Conservation (phyloP, 2,329 filamentous ascomycete genomes). For the Exophiala sp. region DNA sequence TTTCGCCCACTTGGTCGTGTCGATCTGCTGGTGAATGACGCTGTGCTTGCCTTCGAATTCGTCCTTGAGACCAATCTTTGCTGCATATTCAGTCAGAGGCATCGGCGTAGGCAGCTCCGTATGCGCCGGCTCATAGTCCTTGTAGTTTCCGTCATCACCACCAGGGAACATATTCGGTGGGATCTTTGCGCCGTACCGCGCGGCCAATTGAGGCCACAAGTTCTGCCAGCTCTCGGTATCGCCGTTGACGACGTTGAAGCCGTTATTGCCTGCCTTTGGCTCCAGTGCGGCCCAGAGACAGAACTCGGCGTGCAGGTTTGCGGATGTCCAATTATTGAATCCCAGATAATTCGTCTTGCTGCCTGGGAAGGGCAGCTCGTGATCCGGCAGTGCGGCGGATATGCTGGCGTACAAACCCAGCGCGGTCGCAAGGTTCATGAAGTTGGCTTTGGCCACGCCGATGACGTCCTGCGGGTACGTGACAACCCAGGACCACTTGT, state of each 20-base stretch:
- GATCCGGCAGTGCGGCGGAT: background rate
- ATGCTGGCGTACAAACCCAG: constrained; percentile 40
- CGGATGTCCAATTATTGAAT: constrained; percentile 36
- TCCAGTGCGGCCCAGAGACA: constrained; percentile 37
- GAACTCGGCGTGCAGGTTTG: constrained; percentile 36
- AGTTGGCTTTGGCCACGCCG: constrained; percentile 40
- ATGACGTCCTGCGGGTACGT: constrained; percentile 48
- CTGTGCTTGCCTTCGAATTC: constrained; percentile 25
- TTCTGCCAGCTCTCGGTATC: constrained; percentile 38
- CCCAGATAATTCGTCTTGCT: constrained; percentile 34
- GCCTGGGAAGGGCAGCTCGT: constrained; percentile 32
- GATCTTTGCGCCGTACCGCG: constrained; percentile 34
- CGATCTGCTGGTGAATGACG: constrained; percentile 36
- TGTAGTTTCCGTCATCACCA: constrained; percentile 16
- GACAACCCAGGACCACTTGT: constrained; percentile 40
- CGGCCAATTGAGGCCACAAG: constrained; percentile 41
- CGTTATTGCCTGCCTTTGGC: constrained; percentile 34
- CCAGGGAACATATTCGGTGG: constrained; percentile 31
- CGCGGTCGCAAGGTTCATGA: constrained; percentile 42
- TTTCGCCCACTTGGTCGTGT: constrained; percentile 42
- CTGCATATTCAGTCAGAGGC: constrained; percentile 28
- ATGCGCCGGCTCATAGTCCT: constrained; percentile 9
- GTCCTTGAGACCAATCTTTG: constrained; percentile 29
- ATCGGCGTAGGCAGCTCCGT: constrained; percentile 23
- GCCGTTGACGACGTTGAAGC: constrained; percentile 43